A percentile compares a stretch with the other conserved stretches of the same genome.
These are phyloP conservation scores for Lithospermum erythrorhizon DNA, from an alignment of 257 asterid genomes.

Conservation along the genomic window DNA sequence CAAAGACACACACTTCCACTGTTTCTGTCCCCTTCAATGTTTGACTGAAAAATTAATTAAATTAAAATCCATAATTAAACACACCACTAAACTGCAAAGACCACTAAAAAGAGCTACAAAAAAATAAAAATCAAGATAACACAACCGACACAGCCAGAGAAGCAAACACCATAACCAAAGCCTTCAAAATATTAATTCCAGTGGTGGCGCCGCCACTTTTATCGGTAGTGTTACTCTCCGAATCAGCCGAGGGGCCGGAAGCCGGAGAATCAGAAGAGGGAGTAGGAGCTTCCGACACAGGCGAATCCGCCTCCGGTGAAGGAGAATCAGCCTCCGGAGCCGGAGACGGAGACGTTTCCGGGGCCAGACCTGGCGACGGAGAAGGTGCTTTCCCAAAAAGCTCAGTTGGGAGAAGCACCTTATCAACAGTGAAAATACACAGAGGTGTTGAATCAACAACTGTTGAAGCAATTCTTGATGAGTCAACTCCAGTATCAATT, in stretches of 20 bases:
- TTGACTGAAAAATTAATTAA: background rate
- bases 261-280: constrained; percentile 62
- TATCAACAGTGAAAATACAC: constrained; percentile 75
- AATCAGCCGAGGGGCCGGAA: constrained; percentile 48
- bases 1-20: no score
- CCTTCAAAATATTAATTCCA: background rate
- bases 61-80: background rate
- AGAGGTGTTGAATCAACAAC: constrained; percentile 80
- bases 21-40: background rate
- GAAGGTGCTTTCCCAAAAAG: constrained; percentile 74
- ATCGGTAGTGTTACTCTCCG: constrained; percentile 57
- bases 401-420: constrained; percentile 72
- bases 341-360: constrained; percentile 64
- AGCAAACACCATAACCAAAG: constrained; percentile 31
- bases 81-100: background rate
- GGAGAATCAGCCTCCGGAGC: constrained; percentile 44
- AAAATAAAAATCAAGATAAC: background rate
- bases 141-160: constrained; percentile 36
- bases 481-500: constrained; percentile 73
- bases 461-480: constrained; percentile 77
- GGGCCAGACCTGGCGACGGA: constrained; percentile 79
- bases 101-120: background rate
- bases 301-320: constrained; percentile 34
- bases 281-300: constrained; percentile 61
- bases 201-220: constrained; percentile 15